Evolutionary conservation across 2,329 filamentous ascomycete species (phyloP), one percentile per base, ranked within the genome.

Genomic region (Ceratocystis lukuohia): DNA sequence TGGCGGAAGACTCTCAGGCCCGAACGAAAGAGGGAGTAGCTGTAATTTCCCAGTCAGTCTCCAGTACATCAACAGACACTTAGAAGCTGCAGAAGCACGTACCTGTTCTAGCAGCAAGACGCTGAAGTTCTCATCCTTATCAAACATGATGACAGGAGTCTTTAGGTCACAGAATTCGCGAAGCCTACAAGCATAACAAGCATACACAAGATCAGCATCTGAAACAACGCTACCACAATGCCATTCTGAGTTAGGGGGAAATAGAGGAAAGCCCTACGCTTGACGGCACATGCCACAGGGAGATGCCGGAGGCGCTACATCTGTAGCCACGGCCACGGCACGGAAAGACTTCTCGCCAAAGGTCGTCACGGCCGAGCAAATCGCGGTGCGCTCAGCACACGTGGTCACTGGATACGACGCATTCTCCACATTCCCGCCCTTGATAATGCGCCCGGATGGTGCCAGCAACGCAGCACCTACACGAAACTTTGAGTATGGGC

Each of bases 201-300:
- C 17, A 25, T 12, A 53, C 20, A 10, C 48, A 53, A 41, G 48
- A 53, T 53, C 61, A 69, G 65, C 61, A 30, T 22, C 53, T n/a
- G 10, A 30, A 30, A 46, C 10, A 33, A 48, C 25, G 25, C n/a
- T 12, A 30, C 17, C 2, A 8, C 41, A 25, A 28, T 15, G 33
- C 20, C 30, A 46, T 5, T 28, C 8, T 33, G 20, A 53, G 20
- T 41, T 64, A 33, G 6, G n/a, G 67, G 66, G 33, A 65, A 48
- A 56, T 46, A 62, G 64, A 80, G 10, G 28, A n/a, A 57, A 57
- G 22, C 2, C 84, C 78, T 74, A 91, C 88, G 93, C 96, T 75
- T 96, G 93, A 71, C 93, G 82, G 75, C 93, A 97, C 91, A 96
- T 96, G 66, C 94, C 94, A 74, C 94, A 99, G 0, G 94, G 94